Percentiles rank a stretch among this genome's conserved stretches.
Conservation (phyloP, 768 basidiomycete genomes). For the Phanerochaete carnosa region DNA sequence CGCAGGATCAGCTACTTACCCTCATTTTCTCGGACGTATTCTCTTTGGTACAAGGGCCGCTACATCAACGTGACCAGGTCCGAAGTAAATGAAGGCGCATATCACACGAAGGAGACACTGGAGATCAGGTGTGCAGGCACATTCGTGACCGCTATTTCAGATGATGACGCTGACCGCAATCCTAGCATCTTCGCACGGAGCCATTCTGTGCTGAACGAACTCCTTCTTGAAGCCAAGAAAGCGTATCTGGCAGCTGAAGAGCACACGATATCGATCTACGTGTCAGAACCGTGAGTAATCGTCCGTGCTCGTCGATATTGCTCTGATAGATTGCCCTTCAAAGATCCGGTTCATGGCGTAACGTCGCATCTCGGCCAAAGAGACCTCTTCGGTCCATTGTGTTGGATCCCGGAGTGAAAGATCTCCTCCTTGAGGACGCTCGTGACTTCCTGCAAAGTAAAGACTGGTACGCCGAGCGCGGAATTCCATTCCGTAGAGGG, state of each 20-base stretch:
- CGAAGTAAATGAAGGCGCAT: constrained; percentile 32
- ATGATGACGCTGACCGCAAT: background rate
- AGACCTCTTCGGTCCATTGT: constrained; percentile 66
- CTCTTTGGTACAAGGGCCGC: constrained; percentile 45
- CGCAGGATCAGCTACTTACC: constrained; percentile 41
- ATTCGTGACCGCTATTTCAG: background rate
- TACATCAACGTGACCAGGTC: constrained; percentile 31
- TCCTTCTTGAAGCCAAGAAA: constrained; percentile 54
- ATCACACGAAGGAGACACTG: constrained; percentile 36
- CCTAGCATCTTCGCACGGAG: constrained; percentile 48
- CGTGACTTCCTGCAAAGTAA: constrained; percentile 67
- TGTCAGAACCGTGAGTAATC: constrained; percentile 38
- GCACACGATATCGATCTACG: constrained; percentile 49
- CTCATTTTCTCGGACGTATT: constrained; percentile 34
- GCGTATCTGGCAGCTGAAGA: constrained; percentile 50
- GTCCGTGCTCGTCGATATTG: background rate
- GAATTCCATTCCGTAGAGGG: constrained; percentile 77
- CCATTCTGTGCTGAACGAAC: constrained; percentile 42
- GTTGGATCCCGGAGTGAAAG: constrained; percentile 65
- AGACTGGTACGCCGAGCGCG: constrained; percentile 70
- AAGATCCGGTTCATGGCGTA: constrained; percentile 44
- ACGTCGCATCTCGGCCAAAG: constrained; percentile 56
- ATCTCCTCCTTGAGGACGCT: constrained; percentile 64
- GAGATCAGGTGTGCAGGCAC: constrained; percentile 37
- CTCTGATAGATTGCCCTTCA: background rate